Conservation (phyloP, 768 basidiomycete genomes). For the Lactifluus hygrophoroides region DNA sequence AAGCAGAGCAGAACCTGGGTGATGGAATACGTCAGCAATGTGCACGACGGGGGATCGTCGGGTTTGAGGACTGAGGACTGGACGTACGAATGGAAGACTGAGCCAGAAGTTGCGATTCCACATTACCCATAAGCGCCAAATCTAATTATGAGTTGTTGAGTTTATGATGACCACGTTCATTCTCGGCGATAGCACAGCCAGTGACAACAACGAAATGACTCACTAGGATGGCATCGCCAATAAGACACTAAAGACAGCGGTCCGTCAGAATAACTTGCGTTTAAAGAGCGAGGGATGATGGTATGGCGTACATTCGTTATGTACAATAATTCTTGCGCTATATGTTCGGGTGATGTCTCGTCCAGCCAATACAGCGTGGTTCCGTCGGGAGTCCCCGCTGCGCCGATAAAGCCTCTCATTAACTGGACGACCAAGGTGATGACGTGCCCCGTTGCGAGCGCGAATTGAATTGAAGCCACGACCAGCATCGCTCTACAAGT, state of each 20-base stretch:
- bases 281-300: background rate
- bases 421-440: constrained; percentile 6
- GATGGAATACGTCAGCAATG: background rate
- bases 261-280: background rate
- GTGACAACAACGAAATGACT: background rate
- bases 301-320: constrained; percentile 8
- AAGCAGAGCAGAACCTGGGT: background rate
- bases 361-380: background rate
- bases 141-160: background rate
- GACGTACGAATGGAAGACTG: constrained; percentile 6
- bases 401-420: background rate
- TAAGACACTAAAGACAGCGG: background rate
- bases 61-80: background rate
- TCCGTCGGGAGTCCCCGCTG: background rate
- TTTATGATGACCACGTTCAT: too few relatives aligned
- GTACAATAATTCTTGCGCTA: constrained; percentile 3
- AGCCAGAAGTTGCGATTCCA: constrained; percentile 9
- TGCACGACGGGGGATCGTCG: background rate
- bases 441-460: constrained; percentile 8
- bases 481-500: background rate
- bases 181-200: too few relatives aligned
- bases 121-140: constrained; percentile 17
- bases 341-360: constrained; percentile 3
- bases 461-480: constrained; percentile 4
- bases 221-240: constrained; percentile 15